Percentiles rank a stretch among this genome's conserved stretches.
These are phyloP conservation scores for Osmanthus fragrans DNA, from an alignment of 257 asterid species.

Conservation along the genomic window DNA sequence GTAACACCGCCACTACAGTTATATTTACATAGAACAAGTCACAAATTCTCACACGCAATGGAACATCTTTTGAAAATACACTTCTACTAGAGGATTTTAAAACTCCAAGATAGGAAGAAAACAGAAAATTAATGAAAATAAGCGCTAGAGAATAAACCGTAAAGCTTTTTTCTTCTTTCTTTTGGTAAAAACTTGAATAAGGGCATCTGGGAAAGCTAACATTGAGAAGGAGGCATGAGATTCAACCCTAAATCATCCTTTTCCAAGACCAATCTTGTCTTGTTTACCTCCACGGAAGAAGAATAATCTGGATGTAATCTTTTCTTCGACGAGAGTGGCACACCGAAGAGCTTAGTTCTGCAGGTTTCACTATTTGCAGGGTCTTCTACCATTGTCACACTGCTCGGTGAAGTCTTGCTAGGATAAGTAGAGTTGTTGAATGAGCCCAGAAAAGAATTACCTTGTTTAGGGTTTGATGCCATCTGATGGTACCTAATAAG, in stretches of 20 bases:
- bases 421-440: slow-evolving; percentile 24
- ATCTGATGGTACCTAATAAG: slow-evolving; percentile 26
- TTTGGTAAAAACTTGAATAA: neutral
- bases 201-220: slow-evolving; percentile 32
- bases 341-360: slow-evolving; percentile 77
- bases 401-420: slow-evolving; percentile 43
- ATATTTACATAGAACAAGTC: slow-evolving; percentile 39
- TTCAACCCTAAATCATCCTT: slow-evolving; percentile 76
- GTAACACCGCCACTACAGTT: slow-evolving; percentile 21
- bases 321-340: slow-evolving; percentile 72
- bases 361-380: slow-evolving; percentile 5
- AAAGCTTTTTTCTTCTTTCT: neutral
- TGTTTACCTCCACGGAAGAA: slow-evolving; percentile 52
- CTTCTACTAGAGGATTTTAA: slow-evolving; percentile 17
- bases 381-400: slow-evolving; percentile 51
- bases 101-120: neutral
- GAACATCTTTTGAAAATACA: slow-evolving; percentile 24
- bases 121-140: neutral
- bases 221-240: slow-evolving; percentile 77
- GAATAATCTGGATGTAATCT: slow-evolving; percentile 61
- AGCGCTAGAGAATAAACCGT: neutral
- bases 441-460: neutral
- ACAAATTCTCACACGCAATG: slow-evolving; percentile 17
- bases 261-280: slow-evolving; percentile 61
- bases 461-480: slow-evolving; percentile 23